These are phyloP conservation scores for Pestalotiopsis fici DNA, from an alignment of 2,329 filamentous ascomycete species.

Conservation along the genomic window DNA sequence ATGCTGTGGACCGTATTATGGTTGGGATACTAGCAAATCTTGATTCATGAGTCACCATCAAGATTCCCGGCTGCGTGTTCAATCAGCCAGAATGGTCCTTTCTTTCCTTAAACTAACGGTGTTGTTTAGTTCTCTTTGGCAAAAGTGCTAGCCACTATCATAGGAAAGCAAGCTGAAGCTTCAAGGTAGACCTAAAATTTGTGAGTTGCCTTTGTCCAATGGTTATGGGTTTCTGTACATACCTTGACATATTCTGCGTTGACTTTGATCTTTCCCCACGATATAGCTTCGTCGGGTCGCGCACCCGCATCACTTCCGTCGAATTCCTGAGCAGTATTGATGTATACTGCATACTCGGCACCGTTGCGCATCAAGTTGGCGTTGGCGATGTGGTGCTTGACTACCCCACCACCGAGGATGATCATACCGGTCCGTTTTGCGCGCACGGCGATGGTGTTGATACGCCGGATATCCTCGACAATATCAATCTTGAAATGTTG, in stretches of 20 bases:
- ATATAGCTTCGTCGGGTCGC: conserved; percentile 92
- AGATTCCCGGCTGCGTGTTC: no score
- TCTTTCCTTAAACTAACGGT: not conserved
- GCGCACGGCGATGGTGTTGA: conserved; percentile 88
- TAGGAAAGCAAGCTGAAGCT: conserved; percentile 65
- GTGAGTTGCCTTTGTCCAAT: not conserved
- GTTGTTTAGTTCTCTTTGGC: conserved; percentile 46
- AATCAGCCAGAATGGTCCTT: not conserved
- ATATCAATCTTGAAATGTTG: conserved; percentile 83
- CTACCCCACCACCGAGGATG: conserved; percentile 88
- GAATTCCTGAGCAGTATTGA: conserved; percentile 97
- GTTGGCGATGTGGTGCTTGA: conserved; percentile 99
- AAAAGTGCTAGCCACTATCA: conserved; percentile 69
- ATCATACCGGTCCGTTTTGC: conserved; percentile 93
- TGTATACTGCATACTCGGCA: conserved; percentile 93
- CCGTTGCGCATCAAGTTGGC: conserved; percentile 97
- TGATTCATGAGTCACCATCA: no score
- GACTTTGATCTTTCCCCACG: conserved; percentile 97
- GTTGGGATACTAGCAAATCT: no score
- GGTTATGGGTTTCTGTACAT: conserved; percentile 22
- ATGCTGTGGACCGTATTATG: no score
- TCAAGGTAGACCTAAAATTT: conserved; percentile 59
- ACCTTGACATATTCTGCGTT: conserved; percentile 90
- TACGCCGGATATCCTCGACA: conserved; percentile 87
- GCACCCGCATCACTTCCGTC: conserved; percentile 96